phyloP scores from a whole-genome alignment of 179 eudicot species.

The Pouteria campechiana region DNA sequence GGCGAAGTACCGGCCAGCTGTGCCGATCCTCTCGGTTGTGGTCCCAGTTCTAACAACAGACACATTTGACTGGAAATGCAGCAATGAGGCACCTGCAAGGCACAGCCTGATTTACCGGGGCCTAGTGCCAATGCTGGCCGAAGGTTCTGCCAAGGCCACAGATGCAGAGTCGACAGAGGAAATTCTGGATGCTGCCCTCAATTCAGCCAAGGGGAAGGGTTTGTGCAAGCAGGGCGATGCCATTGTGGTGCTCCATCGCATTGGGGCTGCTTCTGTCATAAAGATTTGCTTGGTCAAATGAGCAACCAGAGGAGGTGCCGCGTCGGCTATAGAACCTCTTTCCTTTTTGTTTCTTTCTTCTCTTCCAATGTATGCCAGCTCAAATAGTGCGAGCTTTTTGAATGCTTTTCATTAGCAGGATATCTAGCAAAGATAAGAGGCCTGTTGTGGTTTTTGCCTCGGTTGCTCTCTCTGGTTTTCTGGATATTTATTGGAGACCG shows the following conservation, averaged over 20 bases:
- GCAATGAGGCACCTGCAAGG: slow-evolving; percentile 17
- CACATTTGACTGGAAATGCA: slow-evolving; percentile 12
- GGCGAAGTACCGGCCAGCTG: slow-evolving; percentile 17
- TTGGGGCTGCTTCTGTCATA: slow-evolving; percentile 16
- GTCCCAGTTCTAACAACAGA: slow-evolving; percentile 18
- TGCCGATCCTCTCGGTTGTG: slow-evolving; percentile 16
- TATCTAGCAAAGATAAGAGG: too few species aligned
- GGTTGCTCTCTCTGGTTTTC: too few species aligned
- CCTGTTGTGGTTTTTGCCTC: too few species aligned
- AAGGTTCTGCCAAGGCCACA: slow-evolving; percentile 17
- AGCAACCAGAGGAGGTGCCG: too few species aligned
- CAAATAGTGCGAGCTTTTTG: too few species aligned
- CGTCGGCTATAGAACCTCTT: too few species aligned
- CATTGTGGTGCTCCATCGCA: slow-evolving; percentile 13
- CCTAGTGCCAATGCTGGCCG: slow-evolving; percentile 14
- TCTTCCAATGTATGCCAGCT: too few species aligned
- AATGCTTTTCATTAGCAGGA: too few species aligned
- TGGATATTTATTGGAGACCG: too few species aligned
- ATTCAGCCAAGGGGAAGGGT: slow-evolving; percentile 6
- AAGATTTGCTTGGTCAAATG: slow-evolving; percentile 16
- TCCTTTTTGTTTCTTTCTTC: too few species aligned
- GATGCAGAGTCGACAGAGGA: slow-evolving; percentile 20
- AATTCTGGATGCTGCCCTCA: slow-evolving; percentile 15
- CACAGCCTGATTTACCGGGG: slow-evolving; percentile 16
- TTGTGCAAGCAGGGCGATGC: slow-evolving; percentile 12